These are phyloP conservation scores for Mrakia gelida DNA, from an alignment of 768 basidiomycete genomes.

Conservation along the genomic window DNA sequence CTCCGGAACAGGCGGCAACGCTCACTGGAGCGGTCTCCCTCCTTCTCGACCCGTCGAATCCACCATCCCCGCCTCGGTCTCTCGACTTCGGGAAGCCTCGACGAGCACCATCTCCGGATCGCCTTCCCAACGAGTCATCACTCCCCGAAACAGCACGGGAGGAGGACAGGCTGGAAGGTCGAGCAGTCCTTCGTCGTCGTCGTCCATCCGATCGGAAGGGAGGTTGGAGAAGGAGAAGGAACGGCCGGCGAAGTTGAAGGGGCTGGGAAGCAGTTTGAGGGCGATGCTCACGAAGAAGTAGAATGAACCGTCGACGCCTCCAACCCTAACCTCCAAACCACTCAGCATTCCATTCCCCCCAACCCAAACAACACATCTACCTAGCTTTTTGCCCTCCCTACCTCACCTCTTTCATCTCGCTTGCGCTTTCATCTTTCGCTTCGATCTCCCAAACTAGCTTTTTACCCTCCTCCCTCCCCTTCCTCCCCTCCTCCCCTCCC, in stretches of 20 bases:
- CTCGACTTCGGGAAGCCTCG: slow-evolving; percentile 15
- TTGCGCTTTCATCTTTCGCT: background rate
- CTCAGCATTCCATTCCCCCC: background rate
- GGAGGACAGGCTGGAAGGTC: background rate
- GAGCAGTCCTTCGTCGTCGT: background rate
- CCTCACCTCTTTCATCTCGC: no score
- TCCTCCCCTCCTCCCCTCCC: background rate
- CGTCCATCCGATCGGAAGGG: background rate
- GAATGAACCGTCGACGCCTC: background rate
- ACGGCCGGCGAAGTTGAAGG: slow-evolving; percentile 27
- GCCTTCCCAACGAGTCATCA: slow-evolving; percentile 8
- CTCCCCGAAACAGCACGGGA: slow-evolving; percentile 1
- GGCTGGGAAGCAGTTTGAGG: slow-evolving; percentile 14
- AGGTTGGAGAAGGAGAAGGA: slow-evolving; percentile 1
- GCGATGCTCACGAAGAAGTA: slow-evolving; percentile 25
- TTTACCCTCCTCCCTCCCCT: background rate
- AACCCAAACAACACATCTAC: background rate
- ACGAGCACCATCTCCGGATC: slow-evolving; percentile 12
- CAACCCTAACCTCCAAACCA: background rate
- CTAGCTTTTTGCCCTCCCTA: no score
- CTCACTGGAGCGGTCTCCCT: background rate
- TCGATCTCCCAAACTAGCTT: background rate
- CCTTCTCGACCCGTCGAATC: background rate
- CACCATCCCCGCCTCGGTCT: background rate
- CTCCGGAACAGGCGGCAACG: background rate